Base-by-base conservation (phyloP, 495 filamentous ascomycete species). In the Aspergillus coremiiformis region DNA sequence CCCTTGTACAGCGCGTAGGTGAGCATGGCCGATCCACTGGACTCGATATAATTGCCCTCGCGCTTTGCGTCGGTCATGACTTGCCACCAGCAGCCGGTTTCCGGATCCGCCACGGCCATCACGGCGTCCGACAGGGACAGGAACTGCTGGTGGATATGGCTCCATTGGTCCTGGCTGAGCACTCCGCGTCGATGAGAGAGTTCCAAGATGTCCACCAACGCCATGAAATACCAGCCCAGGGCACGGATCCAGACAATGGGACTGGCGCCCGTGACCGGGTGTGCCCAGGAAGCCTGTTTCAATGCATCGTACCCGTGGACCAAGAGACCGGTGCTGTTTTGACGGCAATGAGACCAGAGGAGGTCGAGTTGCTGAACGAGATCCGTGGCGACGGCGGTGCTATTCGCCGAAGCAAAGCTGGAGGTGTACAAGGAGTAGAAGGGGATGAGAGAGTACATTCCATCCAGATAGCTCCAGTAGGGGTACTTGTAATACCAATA, bases 161-260 rank as follows among this genome's bases (percentile, higher is more conserved):
- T 48, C 43, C 64, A 62, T 22, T 49, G 52, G 1, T 43, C 29
- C 4, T 69, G 69, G 15, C 33, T 1, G 62, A 44, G 27, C 71
- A 65, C 0, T 39, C 27, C 21, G 49, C n/a, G 5, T 70, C 70
- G 44, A 76, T 73, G 23, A 26, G 35, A 14, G 21, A 73, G 58
- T 33, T 80, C 75, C 22, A 83, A 66, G 14, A 76, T 69, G 47
- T 83, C 79, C 1, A 81, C 66, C 1, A 84, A 62, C 9, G 75
- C 75, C 71, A 83, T 78, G 24, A 78, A 60, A 50, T 82, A 84
- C 81, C 80, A 84, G 0, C 80, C 81, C 15, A 81, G 62, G 0
- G 80, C 73, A 14, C 81, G 70, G 47, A 71, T 66, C 81, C 81
- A 84, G 20, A 80, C 78, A 11, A 76, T 60, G 5, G 77, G 79